Base-by-base conservation (phyloP, 768 basidiomycete species). In the Leccinum subtestaceum region DNA sequence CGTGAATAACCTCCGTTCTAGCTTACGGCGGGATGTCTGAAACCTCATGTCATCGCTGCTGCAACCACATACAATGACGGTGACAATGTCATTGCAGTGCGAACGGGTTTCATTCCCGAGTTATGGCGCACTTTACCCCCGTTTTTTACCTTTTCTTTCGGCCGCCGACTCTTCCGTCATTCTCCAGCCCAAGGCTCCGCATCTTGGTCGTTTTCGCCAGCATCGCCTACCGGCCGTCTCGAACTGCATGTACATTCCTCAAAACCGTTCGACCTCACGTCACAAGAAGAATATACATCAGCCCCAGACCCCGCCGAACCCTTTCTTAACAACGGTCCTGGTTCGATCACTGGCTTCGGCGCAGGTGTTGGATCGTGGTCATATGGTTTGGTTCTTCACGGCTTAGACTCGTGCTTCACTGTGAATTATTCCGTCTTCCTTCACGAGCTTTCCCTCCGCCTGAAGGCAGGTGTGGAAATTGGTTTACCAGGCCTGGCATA, bases 381-480 rank as follows among this genome's bases (percentile, higher is more conserved):
- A 11, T 74, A 73, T 59, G 85, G 85, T 11, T 50, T 85, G 51
- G 66, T 72, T 17, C 78, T 90, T 52, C 75, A 77, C 23, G 78
- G 77, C 11, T 63, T 78, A 31, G 60, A 80, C 40, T 81, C 86
- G 1, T 77, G 76, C 60, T 60, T 88, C 43, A 73, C 78, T 21
- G 81, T 76, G 19, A 81, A 86, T 63, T 77, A 80, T 65, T 80
- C 79, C 8, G 55, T 88, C 23, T 75, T 75, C 12, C 75, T 89
- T 34, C 65, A 78, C 10, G 84, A 88, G 65, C 77, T 89, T 27
- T 80, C 84, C 4, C 67, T 83, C 48, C 77, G 81, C 53, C 62
- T 85, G 52, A 84, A 81, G 58, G 68, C 80, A 19, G 77, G 75
- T 8, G 51, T 86, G 38, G 81, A 86, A 65, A 72, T 75, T 19